Evolutionary conservation across 2,329 filamentous ascomycete species (phyloP).

Genomic region (Paraconiothyrium brasiliense): DNA sequence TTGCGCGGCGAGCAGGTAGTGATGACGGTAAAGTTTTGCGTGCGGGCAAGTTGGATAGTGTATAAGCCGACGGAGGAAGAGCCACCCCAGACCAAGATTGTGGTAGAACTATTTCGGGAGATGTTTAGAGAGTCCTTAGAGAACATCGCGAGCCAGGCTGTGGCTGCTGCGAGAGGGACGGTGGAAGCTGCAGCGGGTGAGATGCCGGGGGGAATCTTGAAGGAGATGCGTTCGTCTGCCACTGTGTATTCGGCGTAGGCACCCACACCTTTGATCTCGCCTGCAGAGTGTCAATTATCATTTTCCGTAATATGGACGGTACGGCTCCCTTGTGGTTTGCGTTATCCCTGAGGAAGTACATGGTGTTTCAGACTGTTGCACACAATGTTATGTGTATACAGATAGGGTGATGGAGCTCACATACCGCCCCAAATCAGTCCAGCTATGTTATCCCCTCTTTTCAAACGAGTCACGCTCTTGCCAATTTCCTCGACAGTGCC

Average conservation of each 20-base stretch:
- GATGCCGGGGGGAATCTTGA: conserved; percentile 48
- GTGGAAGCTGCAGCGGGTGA: conserved; percentile 48
- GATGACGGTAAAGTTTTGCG: conserved; percentile 21
- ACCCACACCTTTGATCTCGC: conserved; percentile 45
- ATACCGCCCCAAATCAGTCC: conserved; percentile 47
- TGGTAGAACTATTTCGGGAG: conserved; percentile 24
- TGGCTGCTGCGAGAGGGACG: conserved; percentile 52
- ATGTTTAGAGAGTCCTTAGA: conserved; percentile 51
- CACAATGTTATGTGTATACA: neutral
- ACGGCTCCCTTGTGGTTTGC: no score
- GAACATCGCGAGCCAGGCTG: conserved; percentile 53
- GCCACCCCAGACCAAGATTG: conserved; percentile 56
- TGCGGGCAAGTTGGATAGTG: conserved; percentile 29
- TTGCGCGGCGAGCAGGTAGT: conserved; percentile 28
- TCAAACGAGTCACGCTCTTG: conserved; percentile 32
- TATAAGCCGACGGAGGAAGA: conserved; percentile 46
- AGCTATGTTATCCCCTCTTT: conserved; percentile 40
- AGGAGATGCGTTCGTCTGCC: conserved; percentile 54
- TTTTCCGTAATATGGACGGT: no score
- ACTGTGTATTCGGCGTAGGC: conserved; percentile 54
- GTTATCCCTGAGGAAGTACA: no score
- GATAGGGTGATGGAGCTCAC: neutral
- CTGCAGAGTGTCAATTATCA: no score
- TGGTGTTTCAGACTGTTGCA: no score
- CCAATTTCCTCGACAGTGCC: conserved; percentile 50